These are phyloP conservation scores for Westerdykella aurantiaca DNA, from an alignment of 2,329 filamentous ascomycete species.

Conservation along the genomic window DNA sequence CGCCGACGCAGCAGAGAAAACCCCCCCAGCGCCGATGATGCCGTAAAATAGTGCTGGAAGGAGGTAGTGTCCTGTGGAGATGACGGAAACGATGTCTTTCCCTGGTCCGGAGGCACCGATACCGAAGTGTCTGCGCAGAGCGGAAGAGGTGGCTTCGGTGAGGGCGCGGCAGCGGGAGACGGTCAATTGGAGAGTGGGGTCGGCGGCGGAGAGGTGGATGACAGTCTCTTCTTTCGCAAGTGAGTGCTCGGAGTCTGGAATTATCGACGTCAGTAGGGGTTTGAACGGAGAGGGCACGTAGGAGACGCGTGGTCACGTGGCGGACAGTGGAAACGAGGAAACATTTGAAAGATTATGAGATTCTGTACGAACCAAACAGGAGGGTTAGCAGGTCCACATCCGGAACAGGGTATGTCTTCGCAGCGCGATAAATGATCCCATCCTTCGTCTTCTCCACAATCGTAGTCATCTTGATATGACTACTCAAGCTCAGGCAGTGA, in stretches of 20 bases:
- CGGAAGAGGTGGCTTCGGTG: slow-evolving; percentile 50
- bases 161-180: slow-evolving; percentile 47
- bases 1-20: slow-evolving; percentile 53
- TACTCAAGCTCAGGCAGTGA: slow-evolving; percentile 5
- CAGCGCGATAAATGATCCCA: slow-evolving; percentile 27
- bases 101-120: slow-evolving; percentile 47
- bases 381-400: slow-evolving; percentile 39
- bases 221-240: slow-evolving; percentile 45
- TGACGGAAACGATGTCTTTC: slow-evolving; percentile 49
- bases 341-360: not conserved
- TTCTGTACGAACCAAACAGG: slow-evolving; percentile 33
- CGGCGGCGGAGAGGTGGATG: slow-evolving; percentile 53
- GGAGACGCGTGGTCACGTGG: slow-evolving; percentile 5
- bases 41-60: slow-evolving; percentile 52
- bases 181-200: slow-evolving; percentile 51
- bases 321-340: not conserved
- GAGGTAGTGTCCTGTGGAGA: slow-evolving; percentile 53
- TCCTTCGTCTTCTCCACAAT: slow-evolving; percentile 28
- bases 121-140: slow-evolving; percentile 50
- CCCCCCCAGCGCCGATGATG: slow-evolving; percentile 54
- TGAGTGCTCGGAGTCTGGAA: slow-evolving; percentile 24
- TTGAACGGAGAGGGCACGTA: not conserved
- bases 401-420: slow-evolving; percentile 31
- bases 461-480: slow-evolving; percentile 20
- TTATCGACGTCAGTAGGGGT: not conserved